phyloP scores from a whole-genome alignment of 2,329 filamentous ascomycete genomes.

The Aschersonia sp. region DNA sequence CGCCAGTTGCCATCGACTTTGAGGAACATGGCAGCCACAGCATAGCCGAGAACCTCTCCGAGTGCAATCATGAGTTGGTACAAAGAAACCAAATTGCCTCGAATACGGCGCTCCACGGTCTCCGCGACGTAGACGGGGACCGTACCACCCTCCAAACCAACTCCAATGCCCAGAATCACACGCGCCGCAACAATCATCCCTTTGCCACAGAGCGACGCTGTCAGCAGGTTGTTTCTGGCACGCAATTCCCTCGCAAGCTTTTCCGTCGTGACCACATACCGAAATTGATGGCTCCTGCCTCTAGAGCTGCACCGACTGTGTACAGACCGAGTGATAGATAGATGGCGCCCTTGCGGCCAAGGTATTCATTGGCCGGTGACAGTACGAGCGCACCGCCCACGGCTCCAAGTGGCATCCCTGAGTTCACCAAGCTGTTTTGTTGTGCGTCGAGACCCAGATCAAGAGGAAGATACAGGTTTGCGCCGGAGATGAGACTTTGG shows the following conservation, averaged over 20 bases:
- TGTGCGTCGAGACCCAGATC: conserved; percentile 39
- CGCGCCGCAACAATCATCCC: conserved; percentile 56
- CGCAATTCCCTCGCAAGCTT: background rate
- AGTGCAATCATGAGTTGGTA: conserved; percentile 68
- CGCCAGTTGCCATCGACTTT: conserved; percentile 58
- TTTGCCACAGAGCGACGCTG: conserved; percentile 3
- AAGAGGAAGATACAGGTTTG: conserved; percentile 49
- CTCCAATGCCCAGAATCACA: conserved; percentile 54
- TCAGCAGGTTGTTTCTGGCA: background rate
- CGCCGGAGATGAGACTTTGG: conserved; percentile 59
- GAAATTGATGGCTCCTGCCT: conserved; percentile 53
- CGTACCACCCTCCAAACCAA: conserved; percentile 61
- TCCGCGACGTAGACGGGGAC: conserved; percentile 65
- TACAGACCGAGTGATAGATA: conserved; percentile 56
- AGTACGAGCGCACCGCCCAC: conserved; percentile 56
- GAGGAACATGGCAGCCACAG: conserved; percentile 58
- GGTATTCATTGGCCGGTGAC: conserved; percentile 50
- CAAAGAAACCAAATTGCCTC: conserved; percentile 58
- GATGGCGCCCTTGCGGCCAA: conserved; percentile 54
- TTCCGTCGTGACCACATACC: conserved; percentile 16
- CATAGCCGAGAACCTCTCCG: conserved; percentile 60
- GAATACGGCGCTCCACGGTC: conserved; percentile 50
- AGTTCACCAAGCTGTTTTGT: conserved; percentile 53
- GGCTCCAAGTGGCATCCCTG: conserved; percentile 57
- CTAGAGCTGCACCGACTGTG: conserved; percentile 53